phyloP scores from a whole-genome alignment of 805 yeast species.

The Kuraishia hungarica region DNA sequence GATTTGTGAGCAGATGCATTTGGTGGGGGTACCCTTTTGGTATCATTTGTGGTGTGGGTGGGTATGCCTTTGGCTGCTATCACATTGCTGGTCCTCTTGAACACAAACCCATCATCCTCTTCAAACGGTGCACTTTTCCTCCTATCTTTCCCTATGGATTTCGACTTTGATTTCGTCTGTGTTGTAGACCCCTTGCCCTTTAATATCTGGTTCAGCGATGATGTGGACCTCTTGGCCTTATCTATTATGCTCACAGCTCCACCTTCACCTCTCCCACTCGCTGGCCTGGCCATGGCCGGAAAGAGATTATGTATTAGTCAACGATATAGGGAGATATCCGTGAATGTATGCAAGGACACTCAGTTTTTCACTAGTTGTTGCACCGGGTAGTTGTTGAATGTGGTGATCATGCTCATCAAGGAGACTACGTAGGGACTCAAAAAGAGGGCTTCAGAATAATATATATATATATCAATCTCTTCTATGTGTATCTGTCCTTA shows the following conservation, averaged over 20 bases:
- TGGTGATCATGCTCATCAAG: no score
- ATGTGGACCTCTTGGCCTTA: constrained; percentile 1
- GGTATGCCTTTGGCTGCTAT: background rate
- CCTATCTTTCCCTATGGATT: background rate
- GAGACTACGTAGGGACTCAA: no score
- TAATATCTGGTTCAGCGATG: constrained; percentile 2
- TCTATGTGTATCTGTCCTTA: no score
- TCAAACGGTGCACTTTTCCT: constrained; percentile 11
- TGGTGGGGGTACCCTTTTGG: background rate
- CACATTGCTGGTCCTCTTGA: constrained; percentile 12
- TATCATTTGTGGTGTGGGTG: background rate
- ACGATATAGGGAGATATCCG: no score
- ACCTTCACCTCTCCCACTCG: background rate
- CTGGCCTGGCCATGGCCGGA: background rate
- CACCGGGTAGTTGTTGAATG: no score
- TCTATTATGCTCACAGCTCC: background rate
- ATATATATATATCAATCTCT: no score
- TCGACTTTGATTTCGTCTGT: background rate
- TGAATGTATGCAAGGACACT: no score
- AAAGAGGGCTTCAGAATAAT: no score
- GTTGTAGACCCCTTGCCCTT: background rate
- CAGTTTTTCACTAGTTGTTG: no score
- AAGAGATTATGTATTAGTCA: background rate
- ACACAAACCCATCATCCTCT: constrained; percentile 24
- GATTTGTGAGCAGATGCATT: no score